Evolutionary conservation across 2,329 filamentous ascomycete genomes (phyloP).

Genomic region (Davidsoniella neocaledoniae): DNA sequence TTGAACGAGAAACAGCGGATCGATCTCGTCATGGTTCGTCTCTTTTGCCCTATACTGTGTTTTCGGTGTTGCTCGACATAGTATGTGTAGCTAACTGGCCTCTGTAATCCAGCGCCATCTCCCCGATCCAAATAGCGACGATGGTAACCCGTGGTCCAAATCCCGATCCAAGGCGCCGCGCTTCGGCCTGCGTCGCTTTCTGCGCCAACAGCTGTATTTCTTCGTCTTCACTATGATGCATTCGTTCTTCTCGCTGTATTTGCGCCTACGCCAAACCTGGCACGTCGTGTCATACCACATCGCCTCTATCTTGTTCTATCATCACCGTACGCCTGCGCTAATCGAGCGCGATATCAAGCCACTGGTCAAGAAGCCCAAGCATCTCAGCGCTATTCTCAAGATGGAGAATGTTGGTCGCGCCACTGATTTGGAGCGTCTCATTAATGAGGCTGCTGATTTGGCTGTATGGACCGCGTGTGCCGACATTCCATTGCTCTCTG

Average conservation of each 20-base stretch:
- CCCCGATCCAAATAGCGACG: conserved; percentile 18
- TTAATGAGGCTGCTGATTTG: conserved; percentile 83
- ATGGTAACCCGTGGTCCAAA: conserved; percentile 20
- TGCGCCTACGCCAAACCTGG: conserved; percentile 65
- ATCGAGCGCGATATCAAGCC: conserved; percentile 73
- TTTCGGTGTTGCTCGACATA: neutral
- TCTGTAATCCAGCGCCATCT: conserved; percentile 9
- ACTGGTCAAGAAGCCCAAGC: conserved; percentile 59
- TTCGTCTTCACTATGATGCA: conserved; percentile 57
- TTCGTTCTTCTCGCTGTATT: conserved; percentile 72
- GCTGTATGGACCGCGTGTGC: conserved; percentile 85
- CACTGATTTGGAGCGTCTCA: conserved; percentile 60
- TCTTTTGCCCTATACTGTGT: neutral
- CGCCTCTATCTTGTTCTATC: conserved; percentile 75
- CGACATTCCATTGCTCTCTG: conserved; percentile 69
- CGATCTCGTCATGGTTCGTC: conserved; percentile 11
- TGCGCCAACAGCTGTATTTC: conserved; percentile 45
- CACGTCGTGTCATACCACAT: conserved; percentile 62
- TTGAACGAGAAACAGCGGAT: conserved; percentile 21
- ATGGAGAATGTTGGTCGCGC: conserved; percentile 52
- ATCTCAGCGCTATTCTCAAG: conserved; percentile 73
- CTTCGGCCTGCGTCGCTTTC: conserved; percentile 43
- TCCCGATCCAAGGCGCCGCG: conserved; percentile 21
- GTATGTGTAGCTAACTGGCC: conserved; percentile 7
- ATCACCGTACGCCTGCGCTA: conserved; percentile 86